These are phyloP conservation scores for Ophiostoma sp. DNA, from an alignment of 2,329 filamentous ascomycete species.

Conservation along the genomic window DNA sequence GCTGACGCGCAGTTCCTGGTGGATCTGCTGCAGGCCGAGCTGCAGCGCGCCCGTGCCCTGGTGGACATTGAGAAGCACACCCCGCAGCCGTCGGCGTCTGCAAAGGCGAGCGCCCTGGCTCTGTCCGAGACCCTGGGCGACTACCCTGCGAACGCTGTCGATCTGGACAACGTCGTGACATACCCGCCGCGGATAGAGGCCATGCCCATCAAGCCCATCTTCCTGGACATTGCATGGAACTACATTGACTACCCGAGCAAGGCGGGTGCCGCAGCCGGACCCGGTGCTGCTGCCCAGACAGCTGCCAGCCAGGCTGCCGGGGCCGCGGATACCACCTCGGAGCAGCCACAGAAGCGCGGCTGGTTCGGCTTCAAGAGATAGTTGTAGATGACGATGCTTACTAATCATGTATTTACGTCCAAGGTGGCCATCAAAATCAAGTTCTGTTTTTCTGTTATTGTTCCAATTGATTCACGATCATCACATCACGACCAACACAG, in stretches of 20 bases:
- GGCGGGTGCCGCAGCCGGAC: conserved; percentile 30
- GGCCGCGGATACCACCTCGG: conserved; percentile 35
- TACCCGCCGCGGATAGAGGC: conserved; percentile 80
- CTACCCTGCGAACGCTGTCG: conserved; percentile 64
- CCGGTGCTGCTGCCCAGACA: conserved; percentile 26
- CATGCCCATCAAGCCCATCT: conserved; percentile 88
- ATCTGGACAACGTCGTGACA: conserved; percentile 74
- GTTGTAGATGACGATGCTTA: conserved; percentile 14
- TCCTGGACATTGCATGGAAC: conserved; percentile 96
- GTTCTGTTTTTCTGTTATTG: too few species aligned
- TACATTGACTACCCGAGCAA: conserved; percentile 87
- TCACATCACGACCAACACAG: background rate
- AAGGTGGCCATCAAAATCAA: background rate
- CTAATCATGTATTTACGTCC: background rate
- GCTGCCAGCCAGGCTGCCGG: conserved; percentile 29
- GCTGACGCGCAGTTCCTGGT: conserved; percentile 55
- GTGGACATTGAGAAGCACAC: conserved; percentile 72
- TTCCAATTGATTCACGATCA: background rate
- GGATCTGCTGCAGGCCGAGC: conserved; percentile 60
- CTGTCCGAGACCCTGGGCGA: conserved; percentile 69
- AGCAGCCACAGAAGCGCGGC: conserved; percentile 55
- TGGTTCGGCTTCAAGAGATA: conserved; percentile 71
- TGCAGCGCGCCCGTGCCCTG: conserved; percentile 76
- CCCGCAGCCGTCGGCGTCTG: conserved; percentile 19
- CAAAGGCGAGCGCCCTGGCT: conserved; percentile 34